A percentile compares a stretch with the other conserved stretches of the same genome.
These are phyloP conservation scores for Populus deltoides DNA, from an alignment of 345 rosid genomes.

Conservation along the genomic window DNA sequence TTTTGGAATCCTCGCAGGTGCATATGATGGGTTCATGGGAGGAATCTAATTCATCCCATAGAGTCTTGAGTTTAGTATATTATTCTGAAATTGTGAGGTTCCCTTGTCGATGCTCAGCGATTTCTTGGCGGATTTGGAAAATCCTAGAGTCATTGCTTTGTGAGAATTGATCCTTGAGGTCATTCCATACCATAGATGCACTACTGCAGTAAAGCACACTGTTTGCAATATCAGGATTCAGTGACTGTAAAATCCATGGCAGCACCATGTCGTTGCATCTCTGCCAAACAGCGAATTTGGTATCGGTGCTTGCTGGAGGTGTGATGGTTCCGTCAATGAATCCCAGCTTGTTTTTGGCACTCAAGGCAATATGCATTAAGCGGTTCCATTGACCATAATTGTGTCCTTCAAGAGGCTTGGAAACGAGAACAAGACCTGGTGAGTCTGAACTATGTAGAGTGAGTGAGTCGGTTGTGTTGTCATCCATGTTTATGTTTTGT, in stretches of 20 bases:
- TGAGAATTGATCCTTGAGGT: background rate
- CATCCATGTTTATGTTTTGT: too few relatives aligned
- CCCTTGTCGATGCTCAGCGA: background rate
- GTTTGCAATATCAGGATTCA: background rate
- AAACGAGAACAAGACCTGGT: background rate
- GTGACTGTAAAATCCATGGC: background rate
- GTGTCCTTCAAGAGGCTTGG: background rate
- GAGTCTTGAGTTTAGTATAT: conserved; percentile 4
- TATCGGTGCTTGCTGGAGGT: background rate
- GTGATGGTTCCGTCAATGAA: background rate
- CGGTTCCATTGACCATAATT: background rate
- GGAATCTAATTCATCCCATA: background rate
- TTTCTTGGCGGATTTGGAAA: conserved; percentile 4
- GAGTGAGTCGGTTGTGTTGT: background rate
- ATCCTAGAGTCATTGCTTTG: background rate
- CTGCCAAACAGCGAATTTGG: background rate
- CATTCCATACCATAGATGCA: background rate
- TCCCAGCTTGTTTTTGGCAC: background rate
- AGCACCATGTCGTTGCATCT: conserved; percentile 9
- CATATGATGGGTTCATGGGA: background rate
- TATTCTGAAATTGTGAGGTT: background rate
- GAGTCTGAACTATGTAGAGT: background rate
- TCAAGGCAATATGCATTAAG: background rate
- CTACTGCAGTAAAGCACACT: background rate
- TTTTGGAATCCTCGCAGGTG: background rate